Percentiles rank a stretch among this genome's conserved stretches.
phyloP scores from a whole-genome alignment of 2,329 filamentous ascomycete genomes.

The Sordariomycetes sp. region DNA sequence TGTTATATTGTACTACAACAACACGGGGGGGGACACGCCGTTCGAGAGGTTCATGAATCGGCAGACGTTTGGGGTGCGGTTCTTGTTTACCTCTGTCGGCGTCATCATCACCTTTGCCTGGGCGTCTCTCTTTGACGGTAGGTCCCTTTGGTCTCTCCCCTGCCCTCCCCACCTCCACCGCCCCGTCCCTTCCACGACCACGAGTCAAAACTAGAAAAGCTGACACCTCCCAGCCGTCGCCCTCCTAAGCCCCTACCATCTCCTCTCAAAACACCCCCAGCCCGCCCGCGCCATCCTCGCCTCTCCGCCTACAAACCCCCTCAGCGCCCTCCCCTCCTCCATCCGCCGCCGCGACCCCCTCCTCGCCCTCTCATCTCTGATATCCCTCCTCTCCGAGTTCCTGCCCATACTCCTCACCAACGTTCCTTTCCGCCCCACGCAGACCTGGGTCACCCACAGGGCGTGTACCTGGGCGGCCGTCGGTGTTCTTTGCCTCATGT shows the following conservation, averaged over 20 bases:
- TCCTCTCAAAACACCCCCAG: slow-evolving; percentile 21
- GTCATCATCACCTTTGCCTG: slow-evolving; percentile 26
- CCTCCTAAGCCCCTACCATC: slow-evolving; percentile 27
- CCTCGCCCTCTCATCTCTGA: slow-evolving; percentile 23
- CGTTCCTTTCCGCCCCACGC: slow-evolving; percentile 29
- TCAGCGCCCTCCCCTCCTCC: slow-evolving; percentile 26
- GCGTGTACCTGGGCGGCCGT: slow-evolving; percentile 23
- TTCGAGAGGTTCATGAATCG: slow-evolving; percentile 21
- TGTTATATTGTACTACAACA: slow-evolving; percentile 25
- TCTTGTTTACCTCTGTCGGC: slow-evolving; percentile 25
- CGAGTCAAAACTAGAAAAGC: not conserved
- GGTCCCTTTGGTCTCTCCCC: slow-evolving; percentile 7
- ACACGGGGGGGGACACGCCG: slow-evolving; percentile 7
- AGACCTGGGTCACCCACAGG: slow-evolving; percentile 22
- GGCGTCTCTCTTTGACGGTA: slow-evolving; percentile 24
- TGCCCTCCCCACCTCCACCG: not conserved
- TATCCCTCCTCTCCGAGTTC: slow-evolving; percentile 33
- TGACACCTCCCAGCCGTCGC: slow-evolving; percentile 22
- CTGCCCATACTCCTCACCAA: slow-evolving; percentile 34
- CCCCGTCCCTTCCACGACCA: not conserved
- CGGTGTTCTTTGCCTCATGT: slow-evolving; percentile 26
- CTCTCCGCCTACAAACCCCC: slow-evolving; percentile 27
- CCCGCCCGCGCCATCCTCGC: slow-evolving; percentile 24
- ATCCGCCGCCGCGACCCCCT: slow-evolving; percentile 21
- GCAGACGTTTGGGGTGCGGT: slow-evolving; percentile 27